Evolutionary conservation across 108 stramenopile species (phyloP), one percentile per base, ranked within the genome.

Genomic region (Cyclotella baltica): DNA sequence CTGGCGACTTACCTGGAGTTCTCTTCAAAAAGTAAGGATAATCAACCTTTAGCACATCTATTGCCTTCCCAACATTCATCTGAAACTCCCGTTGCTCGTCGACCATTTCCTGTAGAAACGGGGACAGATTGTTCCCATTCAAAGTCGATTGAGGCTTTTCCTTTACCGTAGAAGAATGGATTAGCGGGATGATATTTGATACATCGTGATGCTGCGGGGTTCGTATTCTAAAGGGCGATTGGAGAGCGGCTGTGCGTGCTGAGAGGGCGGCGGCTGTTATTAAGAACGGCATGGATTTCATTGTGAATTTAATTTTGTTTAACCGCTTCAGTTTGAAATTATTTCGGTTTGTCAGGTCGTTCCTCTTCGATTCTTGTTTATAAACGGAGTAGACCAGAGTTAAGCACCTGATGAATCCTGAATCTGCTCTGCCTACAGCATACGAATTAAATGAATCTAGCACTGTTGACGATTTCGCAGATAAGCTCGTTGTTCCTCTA

Each of bases 41-140:
- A 75, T 93, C 92, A 51, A 83, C 89, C 63, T 87, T 69, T 36
- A 93, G 66, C 19, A 87, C 87, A 67, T 93, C 92, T 85, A 93
- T 89, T 4, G 92, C 90, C 55, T 86, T 89, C 13, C 92, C 92
- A 13, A 93, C 76, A 66, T 90, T 87, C 82, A 90, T 73, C 72
- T 90, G 86, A 51, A 89, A 87, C 40, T 89, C 84, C 31, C 77
- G 67, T 67, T 89, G 80, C 63, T 93, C 92, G 59, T 93, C 88
- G 4, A 86, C 87, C 67, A 93, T 93, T 25, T 82, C 79, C 65
- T 85, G 88, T 23, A 93, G 37, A 11, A 93, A 84, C 3, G 92
- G 88, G 8, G 92, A 89, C 28, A 93, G 57, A 47, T 70, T 37
- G 13, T 20, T 56, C 2, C n/a, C n/a, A n/a, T n/a, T n/a, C n/a